Conservation (phyloP, 768 basidiomycete genomes). For the Leccinum barrowsii region DNA sequence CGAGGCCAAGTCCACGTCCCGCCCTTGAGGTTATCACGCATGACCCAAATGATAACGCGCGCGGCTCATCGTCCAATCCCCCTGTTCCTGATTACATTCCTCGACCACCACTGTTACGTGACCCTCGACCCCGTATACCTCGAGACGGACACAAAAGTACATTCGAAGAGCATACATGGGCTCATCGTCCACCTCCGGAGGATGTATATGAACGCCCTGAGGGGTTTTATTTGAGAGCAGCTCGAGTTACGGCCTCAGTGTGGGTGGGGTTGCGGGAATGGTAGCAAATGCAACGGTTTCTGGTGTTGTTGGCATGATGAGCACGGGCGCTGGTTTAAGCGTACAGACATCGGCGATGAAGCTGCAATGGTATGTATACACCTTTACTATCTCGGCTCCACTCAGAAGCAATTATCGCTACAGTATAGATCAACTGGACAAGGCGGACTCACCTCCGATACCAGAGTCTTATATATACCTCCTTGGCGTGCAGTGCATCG, state of each 20-base stretch:
- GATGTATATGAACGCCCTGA: conserved; percentile 91
- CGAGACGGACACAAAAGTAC: conserved; percentile 38
- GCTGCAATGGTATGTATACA: conserved; percentile 52
- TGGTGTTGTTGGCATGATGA: too few relatives aligned
- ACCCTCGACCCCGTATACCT: conserved; percentile 23
- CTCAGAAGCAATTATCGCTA: neutral
- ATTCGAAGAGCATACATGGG: conserved; percentile 79
- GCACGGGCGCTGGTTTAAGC: too few relatives aligned
- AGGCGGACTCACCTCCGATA: conserved; percentile 89
- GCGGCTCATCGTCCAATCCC: conserved; percentile 16
- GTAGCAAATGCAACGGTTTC: too few relatives aligned
- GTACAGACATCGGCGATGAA: too few relatives aligned
- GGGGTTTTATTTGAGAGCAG: conserved; percentile 43
- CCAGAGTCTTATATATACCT: conserved; percentile 95
- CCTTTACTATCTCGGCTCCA: neutral
- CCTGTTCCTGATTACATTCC: conserved; percentile 17
- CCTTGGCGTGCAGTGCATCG: conserved; percentile 83
- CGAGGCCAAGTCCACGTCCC: conserved; percentile 23
- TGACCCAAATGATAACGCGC: conserved; percentile 13
- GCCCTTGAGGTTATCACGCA: conserved; percentile 31
- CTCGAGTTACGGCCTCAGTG: too few relatives aligned
- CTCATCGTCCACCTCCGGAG: conserved; percentile 86
- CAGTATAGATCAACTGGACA: conserved; percentile 98
- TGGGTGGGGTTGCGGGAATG: too few relatives aligned
- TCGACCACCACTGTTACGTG: conserved; percentile 13